Evolutionary conservation across 306 rosid species (phyloP).

Genomic region (Phaseolus lunatus): DNA sequence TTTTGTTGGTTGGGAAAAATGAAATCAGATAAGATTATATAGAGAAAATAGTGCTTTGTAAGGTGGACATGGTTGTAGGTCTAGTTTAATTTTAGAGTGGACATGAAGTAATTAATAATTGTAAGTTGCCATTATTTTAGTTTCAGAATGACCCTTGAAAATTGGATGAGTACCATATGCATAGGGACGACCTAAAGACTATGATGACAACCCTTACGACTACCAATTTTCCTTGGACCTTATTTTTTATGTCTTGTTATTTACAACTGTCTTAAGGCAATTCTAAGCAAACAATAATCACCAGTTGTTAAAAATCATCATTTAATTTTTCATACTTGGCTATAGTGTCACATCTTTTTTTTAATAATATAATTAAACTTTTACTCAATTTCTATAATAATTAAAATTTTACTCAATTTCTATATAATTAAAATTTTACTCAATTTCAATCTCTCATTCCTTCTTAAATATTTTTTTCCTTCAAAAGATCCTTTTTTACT

Average conservation of each 20-base stretch:
- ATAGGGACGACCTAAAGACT: background rate
- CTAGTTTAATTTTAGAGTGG: slow-evolving; percentile 85
- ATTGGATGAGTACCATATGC: slow-evolving; percentile 24
- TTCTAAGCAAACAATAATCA: background rate
- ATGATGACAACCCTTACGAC: slow-evolving; percentile 30
- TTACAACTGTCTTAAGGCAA: background rate
- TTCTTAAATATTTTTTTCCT: too few relatives aligned
- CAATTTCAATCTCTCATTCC: background rate
- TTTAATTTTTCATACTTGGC: background rate
- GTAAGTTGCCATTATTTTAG: slow-evolving; percentile 35
- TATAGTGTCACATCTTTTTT: background rate
- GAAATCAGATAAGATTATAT: background rate
- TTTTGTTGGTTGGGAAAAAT: slow-evolving; percentile 11
- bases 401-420: background rate
- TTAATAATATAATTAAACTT: background rate
- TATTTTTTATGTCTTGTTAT: background rate
- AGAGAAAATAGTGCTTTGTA: slow-evolving; percentile 1
- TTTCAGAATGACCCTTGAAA: slow-evolving; percentile 34
- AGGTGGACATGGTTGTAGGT: slow-evolving; percentile 60
- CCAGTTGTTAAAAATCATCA: background rate
- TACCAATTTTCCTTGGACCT: slow-evolving; percentile 1
- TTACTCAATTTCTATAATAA: background rate
- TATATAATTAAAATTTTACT: background rate
- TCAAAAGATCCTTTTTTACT: too few relatives aligned
- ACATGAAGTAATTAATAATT: slow-evolving; percentile 65